Conservation (phyloP, 139 green algal genomes). For the Penium margaritaceum region DNA sequence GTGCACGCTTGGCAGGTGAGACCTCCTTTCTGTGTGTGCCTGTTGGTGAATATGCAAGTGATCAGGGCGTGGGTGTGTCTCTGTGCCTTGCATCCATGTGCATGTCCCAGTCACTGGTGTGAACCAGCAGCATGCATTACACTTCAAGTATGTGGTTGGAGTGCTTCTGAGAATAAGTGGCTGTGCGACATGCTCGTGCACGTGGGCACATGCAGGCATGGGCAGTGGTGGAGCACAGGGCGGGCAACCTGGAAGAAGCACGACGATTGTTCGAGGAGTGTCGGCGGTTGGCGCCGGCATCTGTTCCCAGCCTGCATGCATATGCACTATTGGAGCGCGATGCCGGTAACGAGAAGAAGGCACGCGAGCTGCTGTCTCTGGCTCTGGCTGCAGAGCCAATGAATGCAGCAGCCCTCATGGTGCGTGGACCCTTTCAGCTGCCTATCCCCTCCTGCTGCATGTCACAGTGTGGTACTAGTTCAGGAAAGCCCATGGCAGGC, state of each 20-base stretch:
- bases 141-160: no score
- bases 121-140: neutral
- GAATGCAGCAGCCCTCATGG: no score
- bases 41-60: neutral
- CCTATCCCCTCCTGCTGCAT: no score
- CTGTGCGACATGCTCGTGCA: neutral
- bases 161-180: no score
- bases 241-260: neutral
- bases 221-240: constrained; percentile 25
- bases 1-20: constrained; percentile 21
- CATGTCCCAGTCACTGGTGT: neutral
- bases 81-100: no score
- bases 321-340: constrained; percentile 34
- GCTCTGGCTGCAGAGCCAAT: constrained; percentile 13
- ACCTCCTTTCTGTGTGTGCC: neutral
- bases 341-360: constrained; percentile 2
- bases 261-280: constrained; percentile 5
- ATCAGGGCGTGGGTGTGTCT: neutral
- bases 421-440: no score
- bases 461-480: no score
- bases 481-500: no score
- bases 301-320: constrained; percentile 13
- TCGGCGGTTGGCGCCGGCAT: neutral
- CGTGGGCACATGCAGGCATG: constrained; percentile 7
- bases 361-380: neutral